Conservation (phyloP, 352 stramenopile genomes). For the Phytophthora rubi region DNA sequence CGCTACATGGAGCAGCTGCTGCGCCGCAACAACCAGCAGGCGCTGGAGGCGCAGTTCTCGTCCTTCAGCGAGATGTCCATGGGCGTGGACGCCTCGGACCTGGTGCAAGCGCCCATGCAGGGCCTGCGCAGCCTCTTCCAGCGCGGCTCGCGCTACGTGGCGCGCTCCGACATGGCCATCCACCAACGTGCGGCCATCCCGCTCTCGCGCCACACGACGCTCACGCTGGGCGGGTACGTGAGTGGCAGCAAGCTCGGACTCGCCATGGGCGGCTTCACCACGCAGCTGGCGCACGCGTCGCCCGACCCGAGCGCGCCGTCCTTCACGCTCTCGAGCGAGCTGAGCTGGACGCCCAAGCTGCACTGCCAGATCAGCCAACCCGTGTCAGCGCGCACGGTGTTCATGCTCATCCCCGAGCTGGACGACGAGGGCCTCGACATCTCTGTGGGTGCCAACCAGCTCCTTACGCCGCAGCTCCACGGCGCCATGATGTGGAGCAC, state of each 20-base stretch:
- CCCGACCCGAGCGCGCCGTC: constrained; percentile 68
- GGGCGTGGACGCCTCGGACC: constrained; percentile 78
- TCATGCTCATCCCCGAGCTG: constrained; percentile 79
- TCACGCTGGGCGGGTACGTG: constrained; percentile 84
- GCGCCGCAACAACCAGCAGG: constrained; percentile 69
- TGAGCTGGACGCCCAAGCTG: constrained; percentile 82
- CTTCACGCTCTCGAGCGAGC: constrained; percentile 65
- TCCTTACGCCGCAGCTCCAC: constrained; percentile 66
- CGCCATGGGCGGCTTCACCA: constrained; percentile 74
- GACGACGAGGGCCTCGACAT: constrained; percentile 77
- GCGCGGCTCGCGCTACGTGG: constrained; percentile 52
- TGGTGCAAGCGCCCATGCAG: constrained; percentile 69
- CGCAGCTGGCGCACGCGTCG: constrained; percentile 69
- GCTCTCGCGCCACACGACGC: constrained; percentile 55
- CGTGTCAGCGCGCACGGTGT: constrained; percentile 70
- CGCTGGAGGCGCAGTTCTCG: constrained; percentile 77
- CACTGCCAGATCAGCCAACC: constrained; percentile 78
- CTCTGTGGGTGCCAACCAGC: constrained; percentile 71
- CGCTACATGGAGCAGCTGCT: constrained; percentile 63
- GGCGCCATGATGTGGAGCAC: constrained; percentile 86
- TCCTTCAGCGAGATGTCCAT: constrained; percentile 86
- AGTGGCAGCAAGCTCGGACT: constrained; percentile 70
- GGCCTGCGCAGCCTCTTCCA: constrained; percentile 56
- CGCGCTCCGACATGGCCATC: constrained; percentile 82
- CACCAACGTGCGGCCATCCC: constrained; percentile 78